A percentile compares a stretch with the other conserved stretches of the same genome.
These are phyloP conservation scores for Penicillium chermesinum DNA, from an alignment of 495 filamentous ascomycete genomes.

Conservation along the genomic window DNA sequence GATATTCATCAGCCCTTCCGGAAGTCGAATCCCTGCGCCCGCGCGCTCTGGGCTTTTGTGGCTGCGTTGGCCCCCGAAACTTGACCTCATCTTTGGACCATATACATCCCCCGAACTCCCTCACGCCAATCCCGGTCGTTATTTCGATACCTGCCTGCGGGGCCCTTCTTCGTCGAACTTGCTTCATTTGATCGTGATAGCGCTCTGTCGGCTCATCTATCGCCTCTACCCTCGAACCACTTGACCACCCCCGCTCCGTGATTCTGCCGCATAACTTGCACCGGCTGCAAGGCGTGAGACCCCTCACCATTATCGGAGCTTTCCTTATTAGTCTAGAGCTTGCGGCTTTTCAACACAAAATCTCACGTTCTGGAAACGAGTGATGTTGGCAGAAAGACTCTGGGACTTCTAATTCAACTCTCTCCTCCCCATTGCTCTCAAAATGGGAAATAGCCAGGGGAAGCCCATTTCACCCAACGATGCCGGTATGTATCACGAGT, in stretches of 20 bases:
- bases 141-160: background rate
- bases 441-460: constrained; percentile 92
- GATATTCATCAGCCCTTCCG: background rate
- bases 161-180: background rate
- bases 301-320: background rate
- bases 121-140: background rate
- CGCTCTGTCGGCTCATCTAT: background rate
- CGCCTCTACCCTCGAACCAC: constrained; percentile 10
- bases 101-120: constrained; percentile 16
- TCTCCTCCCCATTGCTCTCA: constrained; percentile 13
- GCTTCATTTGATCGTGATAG: background rate
- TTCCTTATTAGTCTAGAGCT: background rate
- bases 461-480: constrained; percentile 89
- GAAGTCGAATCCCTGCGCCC: background rate
- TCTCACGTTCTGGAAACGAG: constrained; percentile 9
- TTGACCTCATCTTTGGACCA: constrained; percentile 4
- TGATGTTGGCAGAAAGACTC: constrained; percentile 33
- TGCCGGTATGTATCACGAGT: constrained; percentile 64
- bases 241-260: constrained; percentile 18
- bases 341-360: background rate
- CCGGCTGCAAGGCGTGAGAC: no score
- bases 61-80: constrained; percentile 3
- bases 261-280: constrained; percentile 14
- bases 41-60: constrained; percentile 1
- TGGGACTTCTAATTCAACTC: constrained; percentile 16